Evolutionary conservation across 495 filamentous ascomycete species (phyloP).

Genomic region (Hyaloscypha variabilis): DNA sequence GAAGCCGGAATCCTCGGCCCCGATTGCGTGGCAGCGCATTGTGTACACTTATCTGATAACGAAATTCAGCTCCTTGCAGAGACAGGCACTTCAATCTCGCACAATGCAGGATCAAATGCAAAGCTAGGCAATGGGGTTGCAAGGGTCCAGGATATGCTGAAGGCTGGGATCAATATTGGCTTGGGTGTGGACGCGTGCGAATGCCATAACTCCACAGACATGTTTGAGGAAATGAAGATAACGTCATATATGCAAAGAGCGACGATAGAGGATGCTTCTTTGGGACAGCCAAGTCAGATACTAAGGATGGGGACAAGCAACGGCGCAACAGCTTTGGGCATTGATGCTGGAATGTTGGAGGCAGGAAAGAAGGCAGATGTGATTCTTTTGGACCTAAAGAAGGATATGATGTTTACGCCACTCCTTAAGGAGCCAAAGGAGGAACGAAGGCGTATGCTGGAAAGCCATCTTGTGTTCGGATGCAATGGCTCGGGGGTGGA

Average conservation of each 20-base stretch:
- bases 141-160: constrained; percentile 10
- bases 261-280: neutral
- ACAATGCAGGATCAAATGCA: constrained; percentile 16
- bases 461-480: constrained; percentile 19
- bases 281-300: constrained; percentile 10
- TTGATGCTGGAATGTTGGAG: constrained; percentile 10
- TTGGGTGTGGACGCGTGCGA: constrained; percentile 14
- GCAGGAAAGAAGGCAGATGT: constrained; percentile 15
- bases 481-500: constrained; percentile 12
- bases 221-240: constrained; percentile 20
- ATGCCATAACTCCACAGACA: constrained; percentile 16
- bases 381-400: constrained; percentile 14
- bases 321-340: constrained; percentile 14
- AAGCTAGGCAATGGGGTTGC: constrained; percentile 17
- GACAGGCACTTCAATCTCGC: constrained; percentile 13
- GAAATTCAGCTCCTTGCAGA: constrained; percentile 4
- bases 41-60: constrained; percentile 7
- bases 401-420: constrained; percentile 22
- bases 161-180: constrained; percentile 15
- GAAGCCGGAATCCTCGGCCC: constrained; percentile 14
- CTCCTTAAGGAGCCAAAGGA: constrained; percentile 1
- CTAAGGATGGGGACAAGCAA: constrained; percentile 13
- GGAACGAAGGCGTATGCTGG: constrained; percentile 10
- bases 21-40: constrained; percentile 13
- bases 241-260: constrained; percentile 16